Base-by-base conservation (phyloP, 2,329 filamentous ascomycete genomes). In the Penicillium palitans region DNA sequence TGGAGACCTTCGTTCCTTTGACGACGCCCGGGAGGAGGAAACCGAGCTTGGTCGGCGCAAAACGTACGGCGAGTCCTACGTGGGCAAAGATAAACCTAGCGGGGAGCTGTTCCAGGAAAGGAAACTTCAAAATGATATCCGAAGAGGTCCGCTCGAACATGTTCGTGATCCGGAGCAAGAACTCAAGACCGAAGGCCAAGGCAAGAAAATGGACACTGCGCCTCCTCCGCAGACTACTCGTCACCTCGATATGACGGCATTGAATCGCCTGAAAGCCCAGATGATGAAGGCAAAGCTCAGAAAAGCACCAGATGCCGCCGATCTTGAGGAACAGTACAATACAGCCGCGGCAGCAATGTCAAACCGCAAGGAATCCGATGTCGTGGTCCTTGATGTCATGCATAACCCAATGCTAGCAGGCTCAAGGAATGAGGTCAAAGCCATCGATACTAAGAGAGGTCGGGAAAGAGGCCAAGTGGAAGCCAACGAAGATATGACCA, bases 261-360 rank as follows among this genome's bases (percentile, higher is more conserved):
- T 99, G 55, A 99, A 99, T 75, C 87, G 90, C 60, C 83, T 99
- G 50, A 93, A 93, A 64, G 95, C 95, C 0, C 90, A 95, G 69
- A 88, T 98, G 81, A 93, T 99, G 89, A 97, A 96, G 73, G 95
- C 95, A 5, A 96, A 96, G 71, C 79, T 99, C 47, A 89, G 87
- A 60, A 88, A 88, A 17, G 87, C 90, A 0, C 84, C 91, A 0
- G 87, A 96, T 64, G 89, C 87, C 1, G 85, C 85, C 2, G 83
- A 88, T 64, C 83, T 99, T 2, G 91, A 99, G 72, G 84, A 85
- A 21, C 88, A 95, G 65, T 99, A 96, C 78, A 90, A 92, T 66
- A 81, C 83, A 35, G 91, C 91, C 0, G 82, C 89, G 17, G 84
- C 88, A 12, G 80, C 82, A 13, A 87, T 86, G 66, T 76, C 82